Base-by-base conservation (phyloP, 495 filamentous ascomycete genomes). In the Neurospora pannonica region DNA sequence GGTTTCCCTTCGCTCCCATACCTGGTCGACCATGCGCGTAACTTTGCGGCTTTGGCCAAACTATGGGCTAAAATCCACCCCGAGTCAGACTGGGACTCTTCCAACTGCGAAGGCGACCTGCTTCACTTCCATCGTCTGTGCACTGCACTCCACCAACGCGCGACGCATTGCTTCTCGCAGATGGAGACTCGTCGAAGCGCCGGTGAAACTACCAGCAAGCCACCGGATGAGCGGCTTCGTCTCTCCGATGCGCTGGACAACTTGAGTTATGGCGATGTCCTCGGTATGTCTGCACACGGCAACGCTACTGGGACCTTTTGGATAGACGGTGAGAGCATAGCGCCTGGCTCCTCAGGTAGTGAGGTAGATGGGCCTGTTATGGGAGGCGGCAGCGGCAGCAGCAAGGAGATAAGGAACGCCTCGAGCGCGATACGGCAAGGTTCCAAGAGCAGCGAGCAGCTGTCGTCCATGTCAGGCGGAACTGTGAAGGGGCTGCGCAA, bases 1-100 rank as follows among this genome's bases (percentile, higher is more conserved):
- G 96, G 96, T 0, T 98, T 98, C 76, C 97, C 95, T 9, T 95
- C 92, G 39, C 88, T 99, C 36, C 96, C 96, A 1, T 98, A 97
- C 79, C 88, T 99, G 15, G 93, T 99, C 78, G 96, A 99, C 76
- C 91, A 95, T 73, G 89, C 94, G 5, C 89, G 94, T 71, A 94
- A 92, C 80, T 98, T 93, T 78, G 94, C 96, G 11, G 90, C 90
- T n/a, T 83, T 99, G 21, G 92, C 97, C 70, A 90, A 91, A 72
- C 86, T 98, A 40, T 99, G 96, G 96, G 87, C 96, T 19, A 92
- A 94, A 43, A 79, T 84, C 21, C 85, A 86, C 40, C 82, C 84
- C 82, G 74, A 83, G 82, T 62, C 86, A 83, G 77, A 75, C 40
- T 85, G 78, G 36, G 82, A 84, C 38, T 84, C 86, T 24, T 79